These are phyloP conservation scores for Asterionellopsis glacialis DNA, from an alignment of 108 stramenopile species.

Conservation along the genomic window DNA sequence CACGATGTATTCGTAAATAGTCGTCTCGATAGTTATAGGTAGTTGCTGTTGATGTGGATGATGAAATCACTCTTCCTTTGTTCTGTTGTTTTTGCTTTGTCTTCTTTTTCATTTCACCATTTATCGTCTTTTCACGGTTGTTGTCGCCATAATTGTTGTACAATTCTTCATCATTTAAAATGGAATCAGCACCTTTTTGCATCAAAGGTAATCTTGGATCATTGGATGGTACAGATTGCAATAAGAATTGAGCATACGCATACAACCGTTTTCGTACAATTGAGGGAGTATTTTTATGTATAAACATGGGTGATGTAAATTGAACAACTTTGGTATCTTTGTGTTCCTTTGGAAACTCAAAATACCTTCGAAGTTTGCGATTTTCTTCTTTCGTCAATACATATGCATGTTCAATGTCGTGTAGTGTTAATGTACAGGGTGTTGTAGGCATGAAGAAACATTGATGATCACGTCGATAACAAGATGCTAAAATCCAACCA, in stretches of 20 bases:
- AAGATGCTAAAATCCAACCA: constrained; percentile 22
- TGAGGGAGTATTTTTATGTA: constrained; percentile 5
- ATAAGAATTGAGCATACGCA: background rate
- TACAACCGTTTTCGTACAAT: constrained; percentile 3
- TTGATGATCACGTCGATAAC: constrained; percentile 31
- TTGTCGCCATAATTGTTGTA: too few species aligned
- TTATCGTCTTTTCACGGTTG: too few species aligned
- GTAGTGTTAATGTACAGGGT: constrained; percentile 27
- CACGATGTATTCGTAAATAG: constrained; percentile 17
- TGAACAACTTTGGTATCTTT: background rate
- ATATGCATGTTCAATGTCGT: constrained; percentile 26
- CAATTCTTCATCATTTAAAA: too few species aligned
- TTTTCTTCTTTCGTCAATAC: constrained; percentile 12
- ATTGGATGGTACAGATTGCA: background rate
- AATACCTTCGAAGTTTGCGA: constrained; percentile 21
- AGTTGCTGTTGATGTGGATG: too few species aligned
- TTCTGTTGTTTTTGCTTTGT: too few species aligned
- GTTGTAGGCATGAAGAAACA: constrained; percentile 36
- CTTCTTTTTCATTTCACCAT: too few species aligned
- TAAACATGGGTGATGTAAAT: background rate
- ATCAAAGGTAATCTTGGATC: constrained; percentile 3
- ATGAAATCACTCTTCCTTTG: too few species aligned
- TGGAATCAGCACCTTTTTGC: background rate
- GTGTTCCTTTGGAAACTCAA: constrained; percentile 6
- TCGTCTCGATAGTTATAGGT: constrained; percentile 13